Evolutionary conservation across 257 asterid genomes (phyloP).

Genomic region (Solanum gracilifrons): DNA sequence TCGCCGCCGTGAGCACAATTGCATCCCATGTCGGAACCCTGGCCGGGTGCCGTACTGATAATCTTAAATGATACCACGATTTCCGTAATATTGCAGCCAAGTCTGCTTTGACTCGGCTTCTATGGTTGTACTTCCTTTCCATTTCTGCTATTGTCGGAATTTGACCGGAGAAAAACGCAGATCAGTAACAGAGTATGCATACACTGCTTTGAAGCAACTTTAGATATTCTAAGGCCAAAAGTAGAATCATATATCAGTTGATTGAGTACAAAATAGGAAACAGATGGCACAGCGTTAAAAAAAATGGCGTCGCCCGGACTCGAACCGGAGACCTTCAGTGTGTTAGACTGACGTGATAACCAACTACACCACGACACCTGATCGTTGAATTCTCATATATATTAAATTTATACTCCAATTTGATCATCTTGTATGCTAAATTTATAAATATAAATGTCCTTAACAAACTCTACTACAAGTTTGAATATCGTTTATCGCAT

Average conservation of each 20-base stretch:
- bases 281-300: background rate
- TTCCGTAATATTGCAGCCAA: conserved; percentile 45
- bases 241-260: background rate
- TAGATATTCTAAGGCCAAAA: background rate
- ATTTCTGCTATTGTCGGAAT: background rate
- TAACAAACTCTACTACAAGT: background rate
- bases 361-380: conserved; percentile 77
- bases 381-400: background rate
- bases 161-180: background rate
- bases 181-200: background rate
- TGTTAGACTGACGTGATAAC: conserved; percentile 86
- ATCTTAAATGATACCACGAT: conserved; percentile 80
- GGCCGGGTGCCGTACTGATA: conserved; percentile 67
- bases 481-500: background rate
- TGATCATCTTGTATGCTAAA: background rate
- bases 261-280: background rate
- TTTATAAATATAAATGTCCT: background rate
- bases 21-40: conserved; percentile 94
- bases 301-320: conserved; percentile 57
- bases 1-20: conserved; percentile 83
- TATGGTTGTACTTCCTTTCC: background rate
- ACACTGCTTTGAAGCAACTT: background rate
- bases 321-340: conserved; percentile 94
- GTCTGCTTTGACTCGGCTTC: conserved; percentile 37
- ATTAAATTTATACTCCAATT: no score